Conservation (phyloP, 2,329 filamentous ascomycete species). For the Sporothrix dimorphospora region DNA sequence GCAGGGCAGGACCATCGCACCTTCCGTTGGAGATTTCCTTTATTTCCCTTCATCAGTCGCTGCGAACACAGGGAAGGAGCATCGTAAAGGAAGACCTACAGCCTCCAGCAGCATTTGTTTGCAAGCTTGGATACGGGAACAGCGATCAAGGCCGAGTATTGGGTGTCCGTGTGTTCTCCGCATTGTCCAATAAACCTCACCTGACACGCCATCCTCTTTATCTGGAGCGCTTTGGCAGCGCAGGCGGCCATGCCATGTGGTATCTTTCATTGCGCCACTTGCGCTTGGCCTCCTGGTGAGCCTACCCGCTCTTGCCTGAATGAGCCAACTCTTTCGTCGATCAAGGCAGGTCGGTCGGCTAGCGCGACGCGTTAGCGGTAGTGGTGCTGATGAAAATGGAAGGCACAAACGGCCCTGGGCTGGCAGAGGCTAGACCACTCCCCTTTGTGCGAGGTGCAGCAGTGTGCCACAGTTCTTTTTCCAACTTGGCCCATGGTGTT, state of each 20-base stretch:
- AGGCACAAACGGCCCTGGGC: not conserved
- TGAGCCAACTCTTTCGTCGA: not conserved
- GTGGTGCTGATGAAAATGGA: constrained; percentile 11
- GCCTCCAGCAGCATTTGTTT: not conserved
- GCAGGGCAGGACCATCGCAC: not conserved
- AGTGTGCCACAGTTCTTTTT: not conserved
- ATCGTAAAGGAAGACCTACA: not conserved
- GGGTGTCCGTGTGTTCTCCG: not conserved
- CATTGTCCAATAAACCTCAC: not conserved
- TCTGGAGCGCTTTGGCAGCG: not conserved
- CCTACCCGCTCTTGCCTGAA: not conserved
- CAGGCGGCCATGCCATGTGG: not conserved
- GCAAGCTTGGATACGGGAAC: not conserved
- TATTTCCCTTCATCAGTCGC: not conserved
- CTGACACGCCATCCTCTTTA: not conserved
- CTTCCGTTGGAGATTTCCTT: not conserved
- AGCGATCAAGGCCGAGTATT: not conserved
- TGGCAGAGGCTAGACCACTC: not conserved
- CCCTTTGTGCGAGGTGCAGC: not conserved
- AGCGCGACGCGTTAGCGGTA: constrained; percentile 1
- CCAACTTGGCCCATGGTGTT: not conserved
- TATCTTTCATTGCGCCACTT: not conserved
- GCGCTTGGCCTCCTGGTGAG: not conserved
- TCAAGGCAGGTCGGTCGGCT: not conserved
- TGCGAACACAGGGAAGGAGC: not conserved